Percentiles rank a stretch among this genome's conserved stretches.
Conservation (phyloP, 2,329 filamentous ascomycete genomes). For the Tolypocladium pustulatum region DNA sequence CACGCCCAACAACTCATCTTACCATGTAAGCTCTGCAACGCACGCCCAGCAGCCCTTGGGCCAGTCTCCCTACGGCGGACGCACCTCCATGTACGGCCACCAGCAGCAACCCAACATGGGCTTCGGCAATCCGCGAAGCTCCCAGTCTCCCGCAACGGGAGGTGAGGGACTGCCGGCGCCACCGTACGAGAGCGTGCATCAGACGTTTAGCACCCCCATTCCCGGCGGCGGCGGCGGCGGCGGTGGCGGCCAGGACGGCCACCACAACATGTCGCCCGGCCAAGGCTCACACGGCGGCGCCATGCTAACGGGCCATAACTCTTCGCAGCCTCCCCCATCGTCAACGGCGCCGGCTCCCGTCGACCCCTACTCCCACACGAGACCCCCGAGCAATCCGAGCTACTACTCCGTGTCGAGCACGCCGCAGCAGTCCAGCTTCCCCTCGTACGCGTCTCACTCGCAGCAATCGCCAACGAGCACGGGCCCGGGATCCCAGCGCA, state of each 20-base stretch:
- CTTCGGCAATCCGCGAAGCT: conserved; percentile 20
- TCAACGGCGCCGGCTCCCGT: conserved; percentile 44
- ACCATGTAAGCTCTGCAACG: conserved; percentile 40
- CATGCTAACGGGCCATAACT: conserved; percentile 16
- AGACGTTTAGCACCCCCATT: conserved; percentile 52
- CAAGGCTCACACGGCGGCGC: conserved; percentile 13
- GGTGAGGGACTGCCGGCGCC: conserved; percentile 55
- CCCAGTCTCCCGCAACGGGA: conserved; percentile 38
- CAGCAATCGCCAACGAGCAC: conserved; percentile 37
- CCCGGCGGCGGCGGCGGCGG: conserved; percentile 33
- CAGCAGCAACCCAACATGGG: conserved; percentile 43
- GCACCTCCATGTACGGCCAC: conserved; percentile 29
- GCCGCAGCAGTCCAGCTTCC: conserved; percentile 34
- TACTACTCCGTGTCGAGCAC: conserved; percentile 49
- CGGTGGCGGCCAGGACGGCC: conserved; percentile 22
- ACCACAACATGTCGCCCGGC: conserved; percentile 16
- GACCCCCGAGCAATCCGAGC: conserved; percentile 46
- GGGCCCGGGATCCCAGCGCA: conserved; percentile 24
- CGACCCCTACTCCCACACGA: conserved; percentile 39
- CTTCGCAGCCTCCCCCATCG: conserved; percentile 35
- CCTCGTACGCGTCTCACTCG: conserved; percentile 29
- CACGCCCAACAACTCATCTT: conserved; percentile 35
- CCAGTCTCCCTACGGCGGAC: conserved; percentile 16
- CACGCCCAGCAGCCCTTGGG: conserved; percentile 16
- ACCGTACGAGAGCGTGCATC: conserved; percentile 57